Percentiles rank a stretch among this genome's conserved stretches.
Evolutionary conservation across 192 early-diverging fungal genomes (phyloP).

Genomic region (Entomortierella parvispora): DNA sequence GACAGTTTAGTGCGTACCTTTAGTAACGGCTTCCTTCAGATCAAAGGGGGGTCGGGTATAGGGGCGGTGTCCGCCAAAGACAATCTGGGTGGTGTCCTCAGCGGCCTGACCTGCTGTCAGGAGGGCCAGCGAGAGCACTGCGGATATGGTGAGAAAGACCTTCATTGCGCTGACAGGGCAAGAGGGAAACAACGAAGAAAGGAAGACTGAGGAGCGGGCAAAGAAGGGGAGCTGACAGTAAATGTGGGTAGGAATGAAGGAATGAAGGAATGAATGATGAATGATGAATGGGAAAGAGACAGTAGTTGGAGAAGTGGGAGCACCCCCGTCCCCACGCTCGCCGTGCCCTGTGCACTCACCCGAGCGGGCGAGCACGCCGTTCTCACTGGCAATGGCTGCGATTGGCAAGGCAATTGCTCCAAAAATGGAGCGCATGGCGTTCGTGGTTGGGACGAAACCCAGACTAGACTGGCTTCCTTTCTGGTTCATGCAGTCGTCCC

Average conservation of each 20-base stretch:
- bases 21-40: constrained; percentile 15
- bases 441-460: too few species aligned
- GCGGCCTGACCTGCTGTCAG: constrained; percentile 2
- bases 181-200: neutral
- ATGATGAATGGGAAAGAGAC: neutral
- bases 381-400: too few species aligned
- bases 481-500: too few species aligned
- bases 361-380: too few species aligned
- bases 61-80: constrained; percentile 26
- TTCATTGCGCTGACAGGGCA: constrained; percentile 17
- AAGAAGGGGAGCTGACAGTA: neutral
- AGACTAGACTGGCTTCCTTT: too few species aligned
- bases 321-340: too few species aligned
- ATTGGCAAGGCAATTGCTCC: too few species aligned
- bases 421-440: too few species aligned
- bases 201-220: neutral
- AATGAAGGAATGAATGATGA: neutral
- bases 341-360: too few species aligned
- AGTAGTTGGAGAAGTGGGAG: neutral
- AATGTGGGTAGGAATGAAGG: neutral
- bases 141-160: constrained; percentile 27
- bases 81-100: constrained; percentile 4
- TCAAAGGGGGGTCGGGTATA: constrained; percentile 7
- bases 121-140: constrained; percentile 23
- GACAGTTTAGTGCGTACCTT: constrained; percentile 12